Evolutionary conservation across 164 flowering plant genomes (phyloP), one percentile per base, ranked within the genome.

Genomic region (Saururus chinensis): DNA sequence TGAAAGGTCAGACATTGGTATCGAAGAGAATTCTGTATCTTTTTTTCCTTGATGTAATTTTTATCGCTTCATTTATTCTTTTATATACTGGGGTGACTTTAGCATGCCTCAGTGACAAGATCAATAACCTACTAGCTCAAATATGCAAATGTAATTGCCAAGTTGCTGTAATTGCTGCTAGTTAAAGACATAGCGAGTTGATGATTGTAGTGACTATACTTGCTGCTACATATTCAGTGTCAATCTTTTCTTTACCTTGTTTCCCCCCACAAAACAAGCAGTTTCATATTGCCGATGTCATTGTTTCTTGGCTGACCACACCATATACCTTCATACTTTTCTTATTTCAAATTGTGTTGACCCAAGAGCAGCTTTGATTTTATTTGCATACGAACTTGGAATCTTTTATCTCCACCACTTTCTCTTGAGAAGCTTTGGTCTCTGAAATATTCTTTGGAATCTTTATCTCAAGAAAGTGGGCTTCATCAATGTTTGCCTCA

Each of bases 381-480:
- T 24, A 51, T 30, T 40, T 19, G 60, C 60, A 52, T 25, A 37
- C 64, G 55, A 13, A 40, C 57, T 70, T 65, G 21, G 67, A 55
- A 66, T 42, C 60, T 67, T 58, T 55, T 7, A 16, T 19, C 40
- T 60, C 67, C 60, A 51, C 64, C 54, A 54, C 69, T 60, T 70
- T 66, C 56, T 72, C 72, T 37, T 60, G 60, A 35, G 70, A 42
- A 65, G 25, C 48, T 48, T 76, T 62, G 65, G 53, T 26, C 40
- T 66, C 63, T n/a, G 52, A 55, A 53, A 54, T 42, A 48, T 30
- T 71, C 68, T 75, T 84, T 19, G 88, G 88, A 61, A 92, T 81
- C 67, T 64, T 85, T 20, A 89, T 78, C 70, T 92, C 96, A 51
- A 92, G 64, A 56, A 74, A 41, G 4, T 51, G n/a, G 7, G 76